Base-by-base conservation (phyloP, 495 filamentous ascomycete species). In the Lophiostoma macrostomum region DNA sequence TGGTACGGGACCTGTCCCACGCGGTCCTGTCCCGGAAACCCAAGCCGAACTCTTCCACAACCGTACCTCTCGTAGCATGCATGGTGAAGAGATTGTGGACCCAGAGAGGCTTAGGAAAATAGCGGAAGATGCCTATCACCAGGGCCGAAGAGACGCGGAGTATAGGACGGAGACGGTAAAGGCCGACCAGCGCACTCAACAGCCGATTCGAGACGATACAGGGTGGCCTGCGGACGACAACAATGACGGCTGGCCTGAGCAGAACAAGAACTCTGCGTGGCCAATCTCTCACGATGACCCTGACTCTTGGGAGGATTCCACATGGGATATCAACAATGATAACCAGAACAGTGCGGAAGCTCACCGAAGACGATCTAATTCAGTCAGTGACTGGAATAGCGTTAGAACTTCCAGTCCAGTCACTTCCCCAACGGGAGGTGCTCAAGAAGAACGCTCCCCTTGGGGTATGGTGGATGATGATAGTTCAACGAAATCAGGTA, bases 241-340 rank as follows among this genome's bases (percentile, higher is more conserved):
- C n/a, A n/a, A n/a, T n/a, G n/a, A n/a, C n/a, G n/a, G n/a, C n/a
- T n/a, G n/a, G n/a, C n/a, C n/a, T n/a, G n/a, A n/a, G n/a, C n/a
- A 32, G 29, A 32, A 8, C 29, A 32, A n/a, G 29, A 32, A 8
- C 29, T 8, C 7, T 32, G 20, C 39, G 29, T 27, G 39, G 39
- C 39, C 39, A n/a, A 43, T 43, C 5, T 43, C 39, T 13, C 39
- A 13, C 3, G 24, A 39, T 39, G 24, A 12, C 14, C 24, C 36
- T 19, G 6, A 39, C 24, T 39, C 36, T 39, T 39, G 36, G 36
- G 31, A 13, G 3, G 29, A 6, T 50, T 19, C 37, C 13, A 13
- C 32, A 7, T 40, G 31, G 42, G 24, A 43, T 3, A 43, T 3
- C 37, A 56, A 36, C 31, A 38, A 36, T 24, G 29, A 6, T 18